Evolutionary conservation across 2,329 filamentous ascomycete species (phyloP), one percentile per base, ranked within the genome.

Genomic region (Aspergillus vadensis): DNA sequence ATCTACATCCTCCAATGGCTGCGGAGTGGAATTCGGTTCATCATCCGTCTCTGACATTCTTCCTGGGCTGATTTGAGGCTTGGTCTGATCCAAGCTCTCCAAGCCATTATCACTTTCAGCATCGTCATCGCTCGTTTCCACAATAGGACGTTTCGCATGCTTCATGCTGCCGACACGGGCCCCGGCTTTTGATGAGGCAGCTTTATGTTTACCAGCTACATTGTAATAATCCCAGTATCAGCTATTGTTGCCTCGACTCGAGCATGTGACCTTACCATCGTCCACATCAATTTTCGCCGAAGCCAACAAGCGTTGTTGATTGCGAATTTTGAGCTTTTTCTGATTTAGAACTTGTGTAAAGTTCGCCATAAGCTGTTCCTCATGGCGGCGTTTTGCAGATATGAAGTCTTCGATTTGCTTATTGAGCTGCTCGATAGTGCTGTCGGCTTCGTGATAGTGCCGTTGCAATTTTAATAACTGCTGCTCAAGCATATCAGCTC

Each of bases 321-420:
- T 86, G 53, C 86, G 76, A 52, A 88, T 87, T 69, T 88, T 88
- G 5, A 85, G 77, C 74, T 88, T 88, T 74, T 88, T 88, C 63
- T 83, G 81, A 60, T 88, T 88, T 8, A 88, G 74, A 23, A 88
- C 67, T 51, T 81, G 79, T 56, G 80, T 80, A 62, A 87, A 87
- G 68, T 86, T 86, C 58, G 79, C 76, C n/a, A 88, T 72, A 63
- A 88, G 73, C 49, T 82, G 79, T 17, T 81, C 77, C 63, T 88
- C 85, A 61, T 87, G 81, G 55, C 83, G 80, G 62, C 76, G 75
- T 67, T 88, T 88, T 1, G 82, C 81, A 60, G 77, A 75, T 62
- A 85, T 78, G n/a, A 88, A 78, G 54, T 86, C 83, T 32, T 86
- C 78, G 8, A 88, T 76, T 67, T 87, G 84, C 25, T 76, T 72